Base-by-base conservation (phyloP, 257 asterid genomes). In the Nicotiana knightiana region DNA sequence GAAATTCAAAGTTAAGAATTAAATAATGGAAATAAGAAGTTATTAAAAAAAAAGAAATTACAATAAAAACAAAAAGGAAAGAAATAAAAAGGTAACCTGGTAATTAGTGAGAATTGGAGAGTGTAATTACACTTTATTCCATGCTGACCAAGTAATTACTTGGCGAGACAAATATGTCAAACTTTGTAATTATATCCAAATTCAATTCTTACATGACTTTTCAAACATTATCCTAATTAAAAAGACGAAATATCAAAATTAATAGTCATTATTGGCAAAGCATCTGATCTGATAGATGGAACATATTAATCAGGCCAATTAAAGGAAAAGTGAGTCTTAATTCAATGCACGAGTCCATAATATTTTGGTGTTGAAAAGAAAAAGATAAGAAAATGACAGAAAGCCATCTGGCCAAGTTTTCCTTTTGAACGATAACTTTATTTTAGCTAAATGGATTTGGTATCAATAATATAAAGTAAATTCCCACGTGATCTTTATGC, bases 401-500 rank as follows among this genome's bases (percentile, higher is more conserved):
- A 57, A 84, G 82, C 85, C 66, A 18, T 26, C n/a, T 11, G 18
- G 35, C 13, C 81, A 81, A 2, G 1, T n/a, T 66, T n/a, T 2
- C 53, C 1, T 37, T 37, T 13, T 9, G 5, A 37, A 12, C 15
- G 28, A 35, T 78, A 6, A 77, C 30, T 70, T 58, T 46, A 39
- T 10, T 39, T 39, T 24, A 4, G 39, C 15, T 43, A 17, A 61
- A 61, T 43, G 67, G 30, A 4, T 3, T 53, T 62, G 37, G 30
- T 26, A 48, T 7, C 82, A 62, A 46, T 79, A 5, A 30, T 43
- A 4, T 4, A 1, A 21, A 21, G 24, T 21, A 21, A 37, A 46
- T 62, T 12, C 13, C 39, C 86, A 83, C 85, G 85, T 86, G 88
- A 81, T 58, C 1, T 70, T 65, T 48, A 67, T 76, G 83, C 83